Conservation (phyloP, 495 filamentous ascomycete genomes). For the Aspergillus hancockii region DNA sequence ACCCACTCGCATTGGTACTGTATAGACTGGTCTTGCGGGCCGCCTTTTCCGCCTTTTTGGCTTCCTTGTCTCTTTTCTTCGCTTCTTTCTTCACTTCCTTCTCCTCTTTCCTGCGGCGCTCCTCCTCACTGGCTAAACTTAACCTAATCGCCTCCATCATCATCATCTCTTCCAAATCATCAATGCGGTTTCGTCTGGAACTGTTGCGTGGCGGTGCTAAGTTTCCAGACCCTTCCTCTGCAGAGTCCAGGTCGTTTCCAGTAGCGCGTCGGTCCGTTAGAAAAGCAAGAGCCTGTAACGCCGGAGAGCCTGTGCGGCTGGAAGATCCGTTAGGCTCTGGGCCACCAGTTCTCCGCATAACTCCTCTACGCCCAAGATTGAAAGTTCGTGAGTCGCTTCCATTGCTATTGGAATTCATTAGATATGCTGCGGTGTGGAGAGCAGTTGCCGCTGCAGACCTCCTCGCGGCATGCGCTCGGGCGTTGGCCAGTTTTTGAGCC, state of each 20-base stretch:
- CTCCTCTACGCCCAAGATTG: constrained; percentile 48
- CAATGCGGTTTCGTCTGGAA: constrained; percentile 66
- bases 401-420: constrained; percentile 68
- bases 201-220: constrained; percentile 53
- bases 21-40: constrained; percentile 56
- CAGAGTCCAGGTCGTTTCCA: constrained; percentile 36
- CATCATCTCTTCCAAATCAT: constrained; percentile 97
- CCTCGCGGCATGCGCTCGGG: constrained; percentile 78
- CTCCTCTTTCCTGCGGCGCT: constrained; percentile 76
- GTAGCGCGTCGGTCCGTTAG: constrained; percentile 48
- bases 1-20: constrained; percentile 46
- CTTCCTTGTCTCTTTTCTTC: constrained; percentile 81
- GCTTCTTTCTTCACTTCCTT: constrained; percentile 78
- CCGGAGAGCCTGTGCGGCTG: constrained; percentile 44
- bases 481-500: constrained; percentile 84
- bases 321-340: constrained; percentile 29
- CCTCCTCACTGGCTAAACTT: constrained; percentile 87
- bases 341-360: constrained; percentile 43
- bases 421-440: constrained; percentile 89
- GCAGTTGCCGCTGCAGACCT: constrained; percentile 92
- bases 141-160: constrained; percentile 93
- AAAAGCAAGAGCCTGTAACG: constrained; percentile 52
- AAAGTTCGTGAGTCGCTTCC: constrained; percentile 49
- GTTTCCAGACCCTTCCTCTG: constrained; percentile 45
- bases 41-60: constrained; percentile 72